Base-by-base conservation (phyloP, 495 filamentous ascomycete species). In the Hypoxylon crocopeplum region DNA sequence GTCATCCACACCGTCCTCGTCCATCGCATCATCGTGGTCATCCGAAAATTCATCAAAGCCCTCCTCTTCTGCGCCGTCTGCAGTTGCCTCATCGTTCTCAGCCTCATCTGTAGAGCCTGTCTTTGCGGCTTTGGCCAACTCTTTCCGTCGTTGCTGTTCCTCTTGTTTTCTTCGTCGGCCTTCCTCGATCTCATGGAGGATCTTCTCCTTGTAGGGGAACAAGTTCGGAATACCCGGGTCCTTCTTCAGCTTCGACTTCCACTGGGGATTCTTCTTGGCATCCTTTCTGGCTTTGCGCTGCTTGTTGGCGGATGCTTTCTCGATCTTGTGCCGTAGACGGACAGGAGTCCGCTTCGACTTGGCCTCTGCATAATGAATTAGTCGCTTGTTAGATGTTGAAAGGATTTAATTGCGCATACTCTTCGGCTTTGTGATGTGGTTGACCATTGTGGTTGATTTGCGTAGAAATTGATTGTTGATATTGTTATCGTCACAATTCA, bases 191-290 rank as follows among this genome's bases (percentile, higher is more conserved):
- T 98, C 91, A 21, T 90, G 84, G 36, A 98, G 81, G 15, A 98
- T 83, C 77, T 88, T 91, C 68, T 97, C 95, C 77, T 98, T 98
- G 83, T 93, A 96, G 10, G 94, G 94, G 77, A 97, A 98, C 20
- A 97, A 82, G 69, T 97, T 98, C 42, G 94, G 94, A 46, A 98
- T 97, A 52, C 93, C 93, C 30, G 92, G 92, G 71, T 96, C 93
- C 76, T 98, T 98, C 84, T 96, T 97, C 53, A 96, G 71, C 71
- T 89, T 88, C 60, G 90, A 93, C 55, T 86, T 84, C 88, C 93
- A 97, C 88, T 96, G 84, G 15, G 95, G 95, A 73, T 97, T 95
- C 86, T 92, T 89, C 77, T 97, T 98, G 19, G 89, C 92, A 39
- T 84, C 76, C 80, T 96, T 97, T 64, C 84, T 89, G 40, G 83